phyloP scores from a whole-genome alignment of 2,329 filamentous ascomycete genomes.

The Triangularia setosa region DNA sequence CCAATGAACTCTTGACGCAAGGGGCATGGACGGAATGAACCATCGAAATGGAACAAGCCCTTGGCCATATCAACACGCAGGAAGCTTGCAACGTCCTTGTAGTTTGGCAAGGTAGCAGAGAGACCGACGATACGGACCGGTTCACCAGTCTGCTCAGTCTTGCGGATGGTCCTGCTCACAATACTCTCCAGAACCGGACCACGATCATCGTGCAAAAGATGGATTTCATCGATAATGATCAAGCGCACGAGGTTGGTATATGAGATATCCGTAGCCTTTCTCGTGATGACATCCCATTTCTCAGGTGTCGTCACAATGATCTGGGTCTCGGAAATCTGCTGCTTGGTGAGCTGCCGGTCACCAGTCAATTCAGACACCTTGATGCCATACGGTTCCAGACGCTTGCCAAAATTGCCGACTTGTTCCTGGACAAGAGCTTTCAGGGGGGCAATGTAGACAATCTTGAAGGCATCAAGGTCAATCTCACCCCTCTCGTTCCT shows the following conservation, averaged over 20 bases:
- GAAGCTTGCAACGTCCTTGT: constrained; percentile 92
- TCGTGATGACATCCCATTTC: constrained; percentile 98
- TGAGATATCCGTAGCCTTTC: constrained; percentile 93
- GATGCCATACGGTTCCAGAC: constrained; percentile 86
- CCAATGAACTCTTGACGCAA: constrained; percentile 96
- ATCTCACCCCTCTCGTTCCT: constrained; percentile 90
- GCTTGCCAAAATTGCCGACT: constrained; percentile 93
- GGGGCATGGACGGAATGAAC: constrained; percentile 88
- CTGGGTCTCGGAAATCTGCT: constrained; percentile 96
- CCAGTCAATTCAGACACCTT: constrained; percentile 93
- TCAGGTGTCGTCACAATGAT: constrained; percentile 98
- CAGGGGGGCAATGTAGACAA: constrained; percentile 92
- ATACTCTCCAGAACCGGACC: constrained; percentile 96
- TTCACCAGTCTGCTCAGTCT: constrained; percentile 89
- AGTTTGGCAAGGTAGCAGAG: constrained; percentile 94
- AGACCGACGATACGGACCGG: constrained; percentile 87
- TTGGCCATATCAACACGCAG: constrained; percentile 81
- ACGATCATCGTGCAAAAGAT: constrained; percentile 94
- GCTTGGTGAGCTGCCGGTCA: constrained; percentile 96
- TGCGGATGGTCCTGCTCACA: constrained; percentile 87
- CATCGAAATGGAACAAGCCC: constrained; percentile 94
- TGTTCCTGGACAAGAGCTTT: constrained; percentile 97
- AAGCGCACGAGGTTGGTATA: constrained; percentile 97
- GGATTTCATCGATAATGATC: constrained; percentile 96
- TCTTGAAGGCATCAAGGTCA: constrained; percentile 94